phyloP scores from a whole-genome alignment of 2,329 filamentous ascomycete species.

The Colletotrichum cuscutae region DNA sequence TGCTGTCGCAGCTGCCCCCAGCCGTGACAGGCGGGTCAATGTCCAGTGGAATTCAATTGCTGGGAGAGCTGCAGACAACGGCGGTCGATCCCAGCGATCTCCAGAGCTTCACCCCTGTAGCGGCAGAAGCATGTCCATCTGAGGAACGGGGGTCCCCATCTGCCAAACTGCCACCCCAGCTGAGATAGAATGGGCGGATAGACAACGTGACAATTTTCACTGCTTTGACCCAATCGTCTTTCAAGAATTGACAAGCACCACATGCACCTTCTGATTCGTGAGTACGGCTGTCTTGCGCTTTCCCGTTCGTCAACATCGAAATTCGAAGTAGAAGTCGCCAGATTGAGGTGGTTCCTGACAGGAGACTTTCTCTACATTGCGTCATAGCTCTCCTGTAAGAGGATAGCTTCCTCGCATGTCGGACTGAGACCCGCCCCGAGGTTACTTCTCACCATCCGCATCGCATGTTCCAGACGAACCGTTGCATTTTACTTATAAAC shows the following conservation, averaged over 20 bases:
- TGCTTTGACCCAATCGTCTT: not conserved
- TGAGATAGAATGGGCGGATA: not conserved
- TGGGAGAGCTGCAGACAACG: constrained; percentile 20
- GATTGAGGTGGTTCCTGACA: not conserved
- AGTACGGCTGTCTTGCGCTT: not conserved
- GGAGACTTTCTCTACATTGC: constrained; percentile 17
- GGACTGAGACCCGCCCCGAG: constrained; percentile 32
- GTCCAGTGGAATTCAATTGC: not conserved
- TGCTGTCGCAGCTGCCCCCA: not conserved
- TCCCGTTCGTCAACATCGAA: too few species aligned
- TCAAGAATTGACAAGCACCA: not conserved
- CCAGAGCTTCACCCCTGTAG: constrained; percentile 33
- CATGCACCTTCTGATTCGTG: not conserved
- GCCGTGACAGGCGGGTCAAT: constrained; percentile 13
- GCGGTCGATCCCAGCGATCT: constrained; percentile 26
- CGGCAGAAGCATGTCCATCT: constrained; percentile 17
- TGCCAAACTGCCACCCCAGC: not conserved
- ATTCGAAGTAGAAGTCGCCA: not conserved
- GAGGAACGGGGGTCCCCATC: constrained; percentile 14
- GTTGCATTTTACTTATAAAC: not conserved
- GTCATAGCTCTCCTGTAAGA: constrained; percentile 24
- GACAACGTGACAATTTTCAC: not conserved
- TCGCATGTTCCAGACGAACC: constrained; percentile 25
- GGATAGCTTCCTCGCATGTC: constrained; percentile 29
- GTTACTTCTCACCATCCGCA: constrained; percentile 4